Evolutionary conservation across 2,329 filamentous ascomycete genomes (phyloP).

Genomic region (Fonsecaea multimorphosa): DNA sequence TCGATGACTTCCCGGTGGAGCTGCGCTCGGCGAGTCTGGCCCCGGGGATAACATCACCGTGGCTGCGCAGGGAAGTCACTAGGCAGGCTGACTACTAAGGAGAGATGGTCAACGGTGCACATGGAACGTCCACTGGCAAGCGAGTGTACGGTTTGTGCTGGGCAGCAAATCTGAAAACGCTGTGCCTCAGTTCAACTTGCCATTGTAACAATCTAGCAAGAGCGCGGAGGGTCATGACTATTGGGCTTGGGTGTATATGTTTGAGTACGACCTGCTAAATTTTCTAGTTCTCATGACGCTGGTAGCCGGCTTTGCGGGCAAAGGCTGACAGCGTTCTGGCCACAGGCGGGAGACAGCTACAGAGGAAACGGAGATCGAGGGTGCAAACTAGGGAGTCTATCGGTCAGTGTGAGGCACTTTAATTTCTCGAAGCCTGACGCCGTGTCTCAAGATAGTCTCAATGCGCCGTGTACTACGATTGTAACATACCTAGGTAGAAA

Average conservation of each 20-base stretch:
- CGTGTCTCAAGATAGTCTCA: not conserved
- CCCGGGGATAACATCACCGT: not conserved
- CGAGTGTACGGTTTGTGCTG: not conserved
- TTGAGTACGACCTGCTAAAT: not conserved
- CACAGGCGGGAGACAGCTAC: not conserved
- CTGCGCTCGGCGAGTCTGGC: not conserved
- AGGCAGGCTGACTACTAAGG: no score
- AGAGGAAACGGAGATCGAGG: not conserved
- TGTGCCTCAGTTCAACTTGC: not conserved
- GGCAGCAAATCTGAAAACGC: not conserved
- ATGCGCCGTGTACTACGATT: not conserved
- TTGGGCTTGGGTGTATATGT: not conserved
- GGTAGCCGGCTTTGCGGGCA: not conserved
- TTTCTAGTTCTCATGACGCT: not conserved
- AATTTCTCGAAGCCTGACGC: not conserved
- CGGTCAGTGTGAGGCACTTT: not conserved
- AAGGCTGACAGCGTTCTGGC: not conserved
- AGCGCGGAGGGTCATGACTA: not conserved
- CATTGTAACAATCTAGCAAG: not conserved
- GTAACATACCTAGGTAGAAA: not conserved
- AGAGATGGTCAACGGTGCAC: not conserved
- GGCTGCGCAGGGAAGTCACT: not conserved
- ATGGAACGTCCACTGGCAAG: not conserved
- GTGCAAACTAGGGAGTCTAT: not conserved
- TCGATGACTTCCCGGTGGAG: not conserved